These are phyloP conservation scores for Plasmopara muralis DNA, from an alignment of 352 stramenopile species.

Conservation along the genomic window DNA sequence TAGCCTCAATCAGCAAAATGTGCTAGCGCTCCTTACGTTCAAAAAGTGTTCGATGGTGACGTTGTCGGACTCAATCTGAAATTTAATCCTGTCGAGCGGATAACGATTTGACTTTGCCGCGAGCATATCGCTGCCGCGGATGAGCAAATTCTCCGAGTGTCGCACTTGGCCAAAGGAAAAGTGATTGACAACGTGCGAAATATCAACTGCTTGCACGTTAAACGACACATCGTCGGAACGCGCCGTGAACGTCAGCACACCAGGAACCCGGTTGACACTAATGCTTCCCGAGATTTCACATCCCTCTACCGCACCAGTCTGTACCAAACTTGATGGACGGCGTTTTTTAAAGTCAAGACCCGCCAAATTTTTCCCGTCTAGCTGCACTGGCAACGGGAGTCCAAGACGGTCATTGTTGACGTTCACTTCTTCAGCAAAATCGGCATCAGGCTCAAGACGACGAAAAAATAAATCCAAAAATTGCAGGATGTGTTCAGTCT, in stretches of 20 bases:
- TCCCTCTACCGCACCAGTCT: constrained; percentile 43
- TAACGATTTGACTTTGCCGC: constrained; percentile 49
- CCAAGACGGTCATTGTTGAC: constrained; percentile 41
- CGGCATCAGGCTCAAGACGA: constrained; percentile 64
- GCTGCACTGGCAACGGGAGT: constrained; percentile 39
- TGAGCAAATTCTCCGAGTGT: constrained; percentile 49
- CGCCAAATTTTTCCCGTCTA: constrained; percentile 52
- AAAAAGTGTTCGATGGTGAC: constrained; percentile 79
- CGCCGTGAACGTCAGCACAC: constrained; percentile 61
- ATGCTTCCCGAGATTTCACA: constrained; percentile 76
- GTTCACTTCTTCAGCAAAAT: constrained; percentile 78
- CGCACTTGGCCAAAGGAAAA: constrained; percentile 84
- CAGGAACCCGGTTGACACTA: constrained; percentile 71
- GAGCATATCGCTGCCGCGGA: constrained; percentile 33
- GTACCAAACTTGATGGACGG: constrained; percentile 23
- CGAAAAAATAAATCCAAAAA: constrained; percentile 83
- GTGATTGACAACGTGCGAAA: constrained; percentile 69
- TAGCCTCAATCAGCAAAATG: constrained; percentile 1
- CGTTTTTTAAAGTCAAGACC: constrained; percentile 45
- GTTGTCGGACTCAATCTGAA: constrained; percentile 51
- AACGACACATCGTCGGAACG: constrained; percentile 68
- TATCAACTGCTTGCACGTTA: constrained; percentile 47
- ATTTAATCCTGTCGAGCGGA: constrained; percentile 52
- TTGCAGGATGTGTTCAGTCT: constrained; percentile 62
- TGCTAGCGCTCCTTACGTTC: constrained; percentile 58